A percentile compares a stretch with the other conserved stretches of the same genome.
phyloP scores from a whole-genome alignment of 805 yeast species.

The Myxozyma kluyveri region DNA sequence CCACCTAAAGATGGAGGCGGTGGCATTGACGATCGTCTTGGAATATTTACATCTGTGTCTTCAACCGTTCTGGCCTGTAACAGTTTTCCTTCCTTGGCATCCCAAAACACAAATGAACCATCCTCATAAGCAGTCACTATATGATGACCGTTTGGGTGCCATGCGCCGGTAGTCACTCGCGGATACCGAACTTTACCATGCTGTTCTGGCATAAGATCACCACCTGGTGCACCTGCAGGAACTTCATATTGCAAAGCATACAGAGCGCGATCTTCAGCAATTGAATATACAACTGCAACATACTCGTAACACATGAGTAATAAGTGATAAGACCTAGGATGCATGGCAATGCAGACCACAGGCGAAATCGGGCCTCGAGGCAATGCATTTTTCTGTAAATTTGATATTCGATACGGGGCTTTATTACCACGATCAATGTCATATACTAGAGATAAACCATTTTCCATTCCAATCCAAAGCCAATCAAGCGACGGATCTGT shows the following conservation, averaged over 20 bases:
- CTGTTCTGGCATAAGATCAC: slow-evolving; percentile 43
- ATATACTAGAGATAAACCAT: slow-evolving; percentile 67
- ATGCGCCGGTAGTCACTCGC: slow-evolving; percentile 52
- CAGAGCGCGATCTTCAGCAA: slow-evolving; percentile 56
- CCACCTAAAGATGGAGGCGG: not conserved
- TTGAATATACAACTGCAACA: slow-evolving; percentile 65
- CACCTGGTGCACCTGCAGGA: slow-evolving; percentile 71
- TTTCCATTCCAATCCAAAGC: slow-evolving; percentile 73
- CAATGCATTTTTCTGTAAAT: slow-evolving; percentile 53
- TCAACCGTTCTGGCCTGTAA: slow-evolving; percentile 71
- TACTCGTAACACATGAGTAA: slow-evolving; percentile 70
- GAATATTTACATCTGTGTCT: slow-evolving; percentile 62
- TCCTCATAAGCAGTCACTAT: slow-evolving; percentile 75
- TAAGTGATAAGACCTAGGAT: slow-evolving; percentile 85
- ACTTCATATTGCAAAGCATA: slow-evolving; percentile 61
- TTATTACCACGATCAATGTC: slow-evolving; percentile 76
- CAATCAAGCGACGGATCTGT: slow-evolving; percentile 88
- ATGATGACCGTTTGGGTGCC: slow-evolving; percentile 93
- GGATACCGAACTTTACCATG: slow-evolving; percentile 41
- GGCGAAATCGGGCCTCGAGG: slow-evolving; percentile 48
- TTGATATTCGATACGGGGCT: slow-evolving; percentile 65
- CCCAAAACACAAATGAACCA: slow-evolving; percentile 90
- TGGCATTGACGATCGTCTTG: slow-evolving; percentile 36
- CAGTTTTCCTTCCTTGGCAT: slow-evolving; percentile 69
- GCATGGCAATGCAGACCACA: slow-evolving; percentile 67